Evolutionary conservation across 805 yeast species (phyloP).

Genomic region (Myxozyma neglecta): DNA sequence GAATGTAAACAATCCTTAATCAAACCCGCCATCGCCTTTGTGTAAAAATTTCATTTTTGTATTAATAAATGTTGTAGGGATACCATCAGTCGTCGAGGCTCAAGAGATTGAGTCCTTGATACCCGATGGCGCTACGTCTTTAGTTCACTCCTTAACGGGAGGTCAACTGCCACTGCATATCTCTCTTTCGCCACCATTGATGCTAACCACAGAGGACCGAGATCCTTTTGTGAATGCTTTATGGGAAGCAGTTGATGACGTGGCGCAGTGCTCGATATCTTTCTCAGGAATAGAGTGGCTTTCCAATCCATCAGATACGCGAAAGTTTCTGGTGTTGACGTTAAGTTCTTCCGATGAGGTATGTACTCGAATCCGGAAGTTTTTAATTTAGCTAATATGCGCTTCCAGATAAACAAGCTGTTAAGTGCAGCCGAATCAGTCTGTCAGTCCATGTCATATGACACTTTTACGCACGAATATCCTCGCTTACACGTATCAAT

Average conservation of each 20-base stretch:
- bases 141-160: slow-evolving; percentile 22
- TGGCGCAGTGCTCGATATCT: not conserved
- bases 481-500: slow-evolving; percentile 22
- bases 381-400: not conserved
- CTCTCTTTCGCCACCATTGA: slow-evolving; percentile 26
- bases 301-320: slow-evolving; percentile 13
- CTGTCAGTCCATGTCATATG: slow-evolving; percentile 8
- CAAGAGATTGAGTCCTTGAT: slow-evolving; percentile 2
- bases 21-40: not conserved
- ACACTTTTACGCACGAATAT: not conserved
- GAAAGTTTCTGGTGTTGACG: slow-evolving; percentile 16
- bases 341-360: not conserved
- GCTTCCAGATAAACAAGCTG: not conserved
- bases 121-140: slow-evolving; percentile 16
- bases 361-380: not conserved
- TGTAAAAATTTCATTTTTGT: not conserved
- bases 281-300: slow-evolving; percentile 18
- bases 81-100: slow-evolving; percentile 6
- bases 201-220: slow-evolving; percentile 12
- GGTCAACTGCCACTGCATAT: slow-evolving; percentile 23
- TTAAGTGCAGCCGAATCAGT: slow-evolving; percentile 1
- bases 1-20: slow-evolving; percentile 10
- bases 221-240: slow-evolving; percentile 4
- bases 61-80: slow-evolving; percentile 6
- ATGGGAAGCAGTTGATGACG: slow-evolving; percentile 3